These are phyloP conservation scores for Camptophora hylomeconis DNA, from an alignment of 2,329 filamentous ascomycete genomes.

Conservation along the genomic window DNA sequence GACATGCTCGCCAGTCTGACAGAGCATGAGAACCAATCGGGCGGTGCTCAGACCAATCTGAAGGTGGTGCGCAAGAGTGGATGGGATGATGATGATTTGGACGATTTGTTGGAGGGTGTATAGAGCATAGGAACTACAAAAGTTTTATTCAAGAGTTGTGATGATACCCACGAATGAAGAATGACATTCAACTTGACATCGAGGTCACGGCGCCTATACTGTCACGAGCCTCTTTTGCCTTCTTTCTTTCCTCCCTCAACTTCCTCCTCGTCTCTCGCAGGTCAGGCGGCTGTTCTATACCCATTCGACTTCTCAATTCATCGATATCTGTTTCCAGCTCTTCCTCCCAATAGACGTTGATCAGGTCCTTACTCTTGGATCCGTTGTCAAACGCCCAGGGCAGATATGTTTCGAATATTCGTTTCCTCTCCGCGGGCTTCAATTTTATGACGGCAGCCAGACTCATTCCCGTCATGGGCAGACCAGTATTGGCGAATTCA, in stretches of 20 bases:
- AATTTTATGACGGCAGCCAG: conserved; percentile 56
- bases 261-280: conserved; percentile 62
- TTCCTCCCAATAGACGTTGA: conserved; percentile 98
- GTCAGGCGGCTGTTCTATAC: conserved; percentile 81
- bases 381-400: conserved; percentile 90
- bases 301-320: conserved; percentile 58
- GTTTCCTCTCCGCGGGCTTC: conserved; percentile 48
- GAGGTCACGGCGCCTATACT: conserved; percentile 3
- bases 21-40: conserved; percentile 37
- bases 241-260: conserved; percentile 56
- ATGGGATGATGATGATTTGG: conserved; percentile 62
- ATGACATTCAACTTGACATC: conserved; percentile 1
- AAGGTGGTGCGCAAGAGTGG: conserved; percentile 71
- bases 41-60: conserved; percentile 65
- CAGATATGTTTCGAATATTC: conserved; percentile 62
- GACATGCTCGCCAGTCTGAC: conserved; percentile 53
- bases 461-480: conserved; percentile 90
- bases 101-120: conserved; percentile 15
- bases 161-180: conserved; percentile 11
- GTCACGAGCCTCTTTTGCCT: conserved; percentile 39
- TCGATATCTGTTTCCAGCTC: conserved; percentile 72
- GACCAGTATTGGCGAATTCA: conserved; percentile 84
- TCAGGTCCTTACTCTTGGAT: conserved; percentile 60
- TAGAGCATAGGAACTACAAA: conserved; percentile 2
- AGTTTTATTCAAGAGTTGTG: conserved; percentile 3